Conservation (phyloP, 2,329 filamentous ascomycete genomes). For the Zopfia rhizophila region DNA sequence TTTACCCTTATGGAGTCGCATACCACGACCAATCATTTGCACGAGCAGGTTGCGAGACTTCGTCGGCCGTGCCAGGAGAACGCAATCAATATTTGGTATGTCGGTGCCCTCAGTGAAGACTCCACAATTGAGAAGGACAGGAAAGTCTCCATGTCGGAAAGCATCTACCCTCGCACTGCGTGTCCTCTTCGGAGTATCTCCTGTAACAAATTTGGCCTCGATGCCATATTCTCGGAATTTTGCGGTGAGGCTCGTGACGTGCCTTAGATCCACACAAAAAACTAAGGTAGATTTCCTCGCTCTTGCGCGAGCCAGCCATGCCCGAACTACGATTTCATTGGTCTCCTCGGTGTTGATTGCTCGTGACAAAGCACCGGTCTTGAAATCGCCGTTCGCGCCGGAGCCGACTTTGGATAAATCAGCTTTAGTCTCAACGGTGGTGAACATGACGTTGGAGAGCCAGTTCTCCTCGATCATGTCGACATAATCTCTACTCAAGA, state of each 20-base stretch:
- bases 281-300: slow-evolving; percentile 85
- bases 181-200: slow-evolving; percentile 76
- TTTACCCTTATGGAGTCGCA: slow-evolving; percentile 84
- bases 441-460: slow-evolving; percentile 92
- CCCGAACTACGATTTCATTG: slow-evolving; percentile 85
- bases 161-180: slow-evolving; percentile 76
- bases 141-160: slow-evolving; percentile 81
- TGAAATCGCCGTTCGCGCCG: slow-evolving; percentile 79
- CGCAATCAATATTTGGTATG: slow-evolving; percentile 96
- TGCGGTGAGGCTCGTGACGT: slow-evolving; percentile 78
- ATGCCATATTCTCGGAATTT: slow-evolving; percentile 81
- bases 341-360: slow-evolving; percentile 83
- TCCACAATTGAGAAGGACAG: slow-evolving; percentile 92
- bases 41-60: slow-evolving; percentile 91
- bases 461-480: slow-evolving; percentile 90
- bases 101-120: slow-evolving; percentile 98
- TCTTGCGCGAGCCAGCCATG: slow-evolving; percentile 82
- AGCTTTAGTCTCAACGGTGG: slow-evolving; percentile 84
- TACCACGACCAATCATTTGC: slow-evolving; percentile 97
- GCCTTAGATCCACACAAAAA: slow-evolving; percentile 91
- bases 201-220: slow-evolving; percentile 88
- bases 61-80: slow-evolving; percentile 87
- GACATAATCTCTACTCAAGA: slow-evolving; percentile 66
- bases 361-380: slow-evolving; percentile 77
- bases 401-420: slow-evolving; percentile 78